Conservation (phyloP, 345 rosid species). For the Syzygium jambos region DNA sequence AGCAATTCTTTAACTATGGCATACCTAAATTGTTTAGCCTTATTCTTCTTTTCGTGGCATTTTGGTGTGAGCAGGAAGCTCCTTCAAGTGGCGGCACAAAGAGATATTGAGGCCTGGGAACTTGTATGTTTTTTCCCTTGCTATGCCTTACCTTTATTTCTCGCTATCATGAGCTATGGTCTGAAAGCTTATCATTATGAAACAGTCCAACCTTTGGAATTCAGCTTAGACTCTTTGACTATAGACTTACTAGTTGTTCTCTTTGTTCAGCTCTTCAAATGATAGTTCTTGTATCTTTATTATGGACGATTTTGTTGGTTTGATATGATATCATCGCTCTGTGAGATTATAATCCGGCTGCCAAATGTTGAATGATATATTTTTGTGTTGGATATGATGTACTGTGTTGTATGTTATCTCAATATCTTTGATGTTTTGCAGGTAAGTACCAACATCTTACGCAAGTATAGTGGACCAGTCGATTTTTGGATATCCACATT, state of each 20-base stretch:
- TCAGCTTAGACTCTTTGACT: background rate
- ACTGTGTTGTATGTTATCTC: background rate
- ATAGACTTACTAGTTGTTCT: background rate
- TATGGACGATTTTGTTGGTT: background rate
- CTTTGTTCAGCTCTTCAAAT: background rate
- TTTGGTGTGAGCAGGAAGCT: slow-evolving; percentile 37
- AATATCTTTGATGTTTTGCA: slow-evolving; percentile 1
- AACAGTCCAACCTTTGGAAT: background rate
- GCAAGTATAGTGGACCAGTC: slow-evolving; percentile 70
- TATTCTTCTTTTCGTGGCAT: background rate
- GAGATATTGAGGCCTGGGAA: slow-evolving; percentile 70
- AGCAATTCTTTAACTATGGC: background rate
- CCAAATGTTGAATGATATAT: background rate
- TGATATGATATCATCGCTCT: background rate
- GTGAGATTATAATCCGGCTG: background rate
- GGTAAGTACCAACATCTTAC: slow-evolving; percentile 56
- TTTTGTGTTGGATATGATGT: background rate
- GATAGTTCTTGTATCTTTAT: background rate
- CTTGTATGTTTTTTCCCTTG: slow-evolving; percentile 33
- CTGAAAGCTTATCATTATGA: background rate
- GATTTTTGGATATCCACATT: slow-evolving; percentile 61
- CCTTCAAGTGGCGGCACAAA: slow-evolving; percentile 26
- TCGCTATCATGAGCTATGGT: background rate
- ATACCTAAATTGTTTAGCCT: background rate
- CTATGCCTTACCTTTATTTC: background rate